Percentiles rank a stretch among this genome's conserved stretches.
phyloP scores from a whole-genome alignment of 2,329 filamentous ascomycete genomes.

The Clonostachys sp. region DNA sequence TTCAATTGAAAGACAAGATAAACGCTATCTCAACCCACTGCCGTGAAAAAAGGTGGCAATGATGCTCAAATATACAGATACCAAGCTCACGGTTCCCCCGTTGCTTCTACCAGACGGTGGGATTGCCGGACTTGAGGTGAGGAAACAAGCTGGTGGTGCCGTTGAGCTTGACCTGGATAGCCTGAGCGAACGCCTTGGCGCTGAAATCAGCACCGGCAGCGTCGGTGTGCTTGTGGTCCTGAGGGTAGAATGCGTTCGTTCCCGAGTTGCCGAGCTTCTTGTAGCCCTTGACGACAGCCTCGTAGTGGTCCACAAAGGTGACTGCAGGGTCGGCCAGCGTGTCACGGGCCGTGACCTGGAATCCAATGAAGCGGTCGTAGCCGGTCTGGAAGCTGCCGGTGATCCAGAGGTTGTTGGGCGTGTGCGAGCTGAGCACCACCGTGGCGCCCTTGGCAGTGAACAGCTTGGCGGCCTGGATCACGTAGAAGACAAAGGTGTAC shows the following conservation, averaged over 20 bases:
- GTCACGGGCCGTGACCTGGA: conserved; percentile 34
- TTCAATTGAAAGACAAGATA: no score
- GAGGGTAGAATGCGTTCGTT: conserved; percentile 50
- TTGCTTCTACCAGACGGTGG: conserved; percentile 4
- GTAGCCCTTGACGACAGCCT: conserved; percentile 50
- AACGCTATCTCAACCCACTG: no score
- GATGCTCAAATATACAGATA: no score
- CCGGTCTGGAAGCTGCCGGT: conserved; percentile 42
- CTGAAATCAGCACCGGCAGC: conserved; percentile 49
- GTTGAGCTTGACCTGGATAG: conserved; percentile 19
- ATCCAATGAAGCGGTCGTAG: conserved; percentile 50
- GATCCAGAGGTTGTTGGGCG: conserved; percentile 56
- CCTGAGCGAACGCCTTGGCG: conserved; percentile 45
- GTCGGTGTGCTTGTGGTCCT: conserved; percentile 60
- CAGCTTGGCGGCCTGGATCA: conserved; percentile 49
- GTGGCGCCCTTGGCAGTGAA: conserved; percentile 53
- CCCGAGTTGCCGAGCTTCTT: conserved; percentile 38
- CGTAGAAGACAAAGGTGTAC: conserved; percentile 55
- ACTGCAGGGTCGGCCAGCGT: conserved; percentile 33
- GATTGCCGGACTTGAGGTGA: conserved; percentile 12
- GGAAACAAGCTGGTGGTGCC: conserved; percentile 15
- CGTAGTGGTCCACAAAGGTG: conserved; percentile 56
- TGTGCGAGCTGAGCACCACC: conserved; percentile 54
- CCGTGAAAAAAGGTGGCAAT: no score
- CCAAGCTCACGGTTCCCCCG: no score